phyloP scores from a whole-genome alignment of 1,139 yeast species.

The Spencermartinsiella ligniputridi region DNA sequence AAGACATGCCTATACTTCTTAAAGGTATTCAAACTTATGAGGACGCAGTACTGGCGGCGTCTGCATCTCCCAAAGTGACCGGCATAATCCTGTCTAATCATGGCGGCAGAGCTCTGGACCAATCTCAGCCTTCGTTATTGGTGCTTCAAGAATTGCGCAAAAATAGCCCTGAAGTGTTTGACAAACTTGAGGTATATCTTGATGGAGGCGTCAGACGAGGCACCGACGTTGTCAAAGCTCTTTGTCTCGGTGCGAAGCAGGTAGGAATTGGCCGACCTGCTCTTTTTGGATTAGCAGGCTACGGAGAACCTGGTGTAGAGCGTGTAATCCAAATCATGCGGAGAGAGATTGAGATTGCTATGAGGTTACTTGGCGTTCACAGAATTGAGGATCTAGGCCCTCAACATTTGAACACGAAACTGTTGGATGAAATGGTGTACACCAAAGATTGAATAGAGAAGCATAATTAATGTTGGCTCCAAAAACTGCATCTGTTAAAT shows the following conservation, averaged over 20 bases:
- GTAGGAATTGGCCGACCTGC: conserved; percentile 52
- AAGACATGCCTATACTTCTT: conserved; percentile 35
- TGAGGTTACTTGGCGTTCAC: conserved; percentile 47
- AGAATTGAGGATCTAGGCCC: conserved; percentile 38
- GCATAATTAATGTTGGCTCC: not conserved
- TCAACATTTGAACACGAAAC: conserved; percentile 24
- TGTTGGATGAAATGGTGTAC: conserved; percentile 18
- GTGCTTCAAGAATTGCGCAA: conserved; percentile 46
- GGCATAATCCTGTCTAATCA: conserved; percentile 53
- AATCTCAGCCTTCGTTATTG: conserved; percentile 46
- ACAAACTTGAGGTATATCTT: conserved; percentile 42
- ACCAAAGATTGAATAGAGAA: conserved; percentile 2
- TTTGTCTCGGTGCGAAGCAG: conserved; percentile 55
- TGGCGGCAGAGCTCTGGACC: conserved; percentile 54
- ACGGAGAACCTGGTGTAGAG: conserved; percentile 48
- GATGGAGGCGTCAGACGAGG: conserved; percentile 58
- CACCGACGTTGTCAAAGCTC: conserved; percentile 49
- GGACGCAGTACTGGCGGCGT: conserved; percentile 47
- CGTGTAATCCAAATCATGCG: conserved; percentile 43
- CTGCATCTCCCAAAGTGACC: conserved; percentile 39
- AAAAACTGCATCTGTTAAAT: not conserved
- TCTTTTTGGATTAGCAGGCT: conserved; percentile 46
- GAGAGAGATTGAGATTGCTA: conserved; percentile 43
- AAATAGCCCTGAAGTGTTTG: conserved; percentile 38
- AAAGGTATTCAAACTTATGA: conserved; percentile 52